Conservation (phyloP, 2,329 filamentous ascomycete genomes). For the Pseudocercospora cruenta region DNA sequence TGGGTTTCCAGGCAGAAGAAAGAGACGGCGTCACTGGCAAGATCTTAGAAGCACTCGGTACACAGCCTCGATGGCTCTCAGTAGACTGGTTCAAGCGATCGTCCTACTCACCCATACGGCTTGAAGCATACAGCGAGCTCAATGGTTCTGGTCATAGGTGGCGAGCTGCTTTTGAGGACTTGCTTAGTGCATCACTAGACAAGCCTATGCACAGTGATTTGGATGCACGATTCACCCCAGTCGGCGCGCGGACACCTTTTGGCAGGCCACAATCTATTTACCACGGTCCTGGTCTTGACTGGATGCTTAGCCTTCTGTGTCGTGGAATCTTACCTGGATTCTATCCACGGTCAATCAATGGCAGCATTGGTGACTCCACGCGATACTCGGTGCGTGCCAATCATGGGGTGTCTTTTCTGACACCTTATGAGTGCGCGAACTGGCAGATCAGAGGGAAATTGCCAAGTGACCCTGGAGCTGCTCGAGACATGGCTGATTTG, state of each 20-base stretch:
- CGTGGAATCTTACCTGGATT: constrained; percentile 41
- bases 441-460: neutral
- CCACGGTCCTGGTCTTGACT: constrained; percentile 38
- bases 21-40: constrained; percentile 5
- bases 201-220: constrained; percentile 36
- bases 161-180: constrained; percentile 64
- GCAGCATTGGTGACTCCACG: neutral
- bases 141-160: constrained; percentile 47
- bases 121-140: constrained; percentile 52
- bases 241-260: constrained; percentile 25
- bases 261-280: constrained; percentile 30
- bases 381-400: neutral
- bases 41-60: constrained; percentile 2
- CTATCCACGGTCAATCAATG: constrained; percentile 23
- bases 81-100: constrained; percentile 45
- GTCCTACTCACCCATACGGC: constrained; percentile 59
- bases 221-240: neutral
- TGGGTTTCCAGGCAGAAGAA: constrained; percentile 26
- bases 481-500: constrained; percentile 23
- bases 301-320: constrained; percentile 43
- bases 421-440: neutral
- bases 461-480: neutral
- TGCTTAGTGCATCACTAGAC: constrained; percentile 51
- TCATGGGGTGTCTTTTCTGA: neutral
- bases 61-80: constrained; percentile 36